Base-by-base conservation (phyloP, 2,329 filamentous ascomycete genomes). In the Arthrinium puccinioides region DNA sequence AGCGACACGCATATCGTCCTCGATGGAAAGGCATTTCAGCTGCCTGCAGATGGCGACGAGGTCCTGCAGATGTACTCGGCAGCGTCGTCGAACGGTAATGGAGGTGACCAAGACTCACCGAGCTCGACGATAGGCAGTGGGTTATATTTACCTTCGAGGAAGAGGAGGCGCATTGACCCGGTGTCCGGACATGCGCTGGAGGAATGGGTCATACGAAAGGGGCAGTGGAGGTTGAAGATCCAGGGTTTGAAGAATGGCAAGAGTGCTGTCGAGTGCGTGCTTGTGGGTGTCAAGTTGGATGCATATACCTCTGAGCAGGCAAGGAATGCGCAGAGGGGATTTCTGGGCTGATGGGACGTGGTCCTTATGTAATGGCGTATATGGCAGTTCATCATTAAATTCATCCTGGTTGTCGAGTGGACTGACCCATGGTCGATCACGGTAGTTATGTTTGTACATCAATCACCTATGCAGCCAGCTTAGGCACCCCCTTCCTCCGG, bases 281-380 rank as follows among this genome's bases (percentile, higher is more conserved):
- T 94, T 34, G 70, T 84, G 13, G 84, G 79, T 1, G 84, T 89
- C 23, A 87, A 85, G 58, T 55, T 94, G 19, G 84, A 94, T 47
- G 83, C 81, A 0, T 74, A 79, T 48, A 82, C 72, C 37, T 72
- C 69, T 7, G 78, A 90, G 59, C 66, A 69, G 43, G 70, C 70
- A 9, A 72, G 85, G 44, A 94, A 94, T 62, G 62, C 61, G 34
- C 59, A 67, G 35, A 72, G 84, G 44, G 63, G 61, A 0, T 94
- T 94, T 54, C 57, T 94, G n/a, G n/a, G n/a, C n/a, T n/a, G n/a
- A n/a, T n/a, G n/a, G n/a, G n/a, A n/a, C n/a, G n/a, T n/a, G n/a
- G n/a, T n/a, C n/a, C n/a, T n/a, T n/a, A n/a, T n/a, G n/a, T n/a
- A n/a, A n/a, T n/a, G n/a, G n/a, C n/a, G n/a, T n/a, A n/a, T n/a